Evolutionary conservation across 2,329 filamentous ascomycete genomes (phyloP), one percentile per base, ranked within the genome.

Genomic region (Colletotrichum theobromicola): DNA sequence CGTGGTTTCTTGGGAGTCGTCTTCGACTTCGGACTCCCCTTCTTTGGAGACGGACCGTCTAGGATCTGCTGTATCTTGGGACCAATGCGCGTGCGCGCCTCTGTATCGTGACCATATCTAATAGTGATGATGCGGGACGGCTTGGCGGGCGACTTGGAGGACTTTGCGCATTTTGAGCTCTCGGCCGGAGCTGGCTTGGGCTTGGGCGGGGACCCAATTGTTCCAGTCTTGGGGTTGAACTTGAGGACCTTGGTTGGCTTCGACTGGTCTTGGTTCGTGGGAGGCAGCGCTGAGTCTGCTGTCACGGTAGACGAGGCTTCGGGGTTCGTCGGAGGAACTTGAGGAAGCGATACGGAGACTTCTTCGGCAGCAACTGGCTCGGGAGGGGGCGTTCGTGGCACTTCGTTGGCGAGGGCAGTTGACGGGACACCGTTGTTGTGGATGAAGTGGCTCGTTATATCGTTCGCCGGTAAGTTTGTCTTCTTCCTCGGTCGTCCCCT

Each of bases 41-140:
- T 58, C 30, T 57, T 63, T 16, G 32, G 18, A 2, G 72, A 46
- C 10, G 69, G 68, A 32, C 81, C 80, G 24, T 79, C 77, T 15
- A 95, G 81, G 28, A 97, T 94, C 6, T 88, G 85, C 28, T 92
- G 84, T 70, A 98, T 93, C 76, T 87, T 88, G 10, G 87, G 81
- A 0, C 92, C 93, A 32, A 94, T 81, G 0, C 83, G 83, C 35
- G 82, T 79, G 50, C 88, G 87, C 50, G 83, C 84, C 32, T 80
- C 81, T 8, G 84, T 80, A 70, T 90, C 88, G 16, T 35, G 34
- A 21, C 71, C 42, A 62, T 42, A 70, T 64, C 64, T 63, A 21
- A 75, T 64, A 7, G 42, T 65, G 35, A 76, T 65, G 24, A 76
- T 61, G 8, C 67, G 67, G 12, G 71, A 57, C 21, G 66, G 65